phyloP scores from a whole-genome alignment of 2,329 filamentous ascomycete species.

The Aspergillus spinulosporus region DNA sequence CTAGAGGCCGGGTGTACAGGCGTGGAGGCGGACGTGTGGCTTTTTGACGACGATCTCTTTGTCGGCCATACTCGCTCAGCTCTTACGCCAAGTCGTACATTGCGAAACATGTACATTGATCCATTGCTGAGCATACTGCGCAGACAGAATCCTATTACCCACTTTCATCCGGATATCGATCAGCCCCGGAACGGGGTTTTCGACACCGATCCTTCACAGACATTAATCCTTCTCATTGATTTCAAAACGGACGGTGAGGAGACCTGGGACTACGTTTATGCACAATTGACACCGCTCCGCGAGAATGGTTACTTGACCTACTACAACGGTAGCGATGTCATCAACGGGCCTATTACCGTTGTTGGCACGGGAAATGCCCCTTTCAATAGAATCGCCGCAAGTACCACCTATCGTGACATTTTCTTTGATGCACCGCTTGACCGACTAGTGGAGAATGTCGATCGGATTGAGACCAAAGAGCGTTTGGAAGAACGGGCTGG shows the following conservation, averaged over 20 bases:
- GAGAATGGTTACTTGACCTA: conserved; percentile 53
- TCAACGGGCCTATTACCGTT: conserved; percentile 52
- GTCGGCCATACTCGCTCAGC: conserved; percentile 55
- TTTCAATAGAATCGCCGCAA: conserved; percentile 49
- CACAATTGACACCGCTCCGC: conserved; percentile 50
- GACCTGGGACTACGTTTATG: conserved; percentile 40
- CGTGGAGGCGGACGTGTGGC: conserved; percentile 61
- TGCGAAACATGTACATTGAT: conserved; percentile 55
- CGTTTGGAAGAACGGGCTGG: conserved; percentile 13
- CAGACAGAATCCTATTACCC: conserved; percentile 48
- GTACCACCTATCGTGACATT: conserved; percentile 53
- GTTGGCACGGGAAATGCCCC: conserved; percentile 57
- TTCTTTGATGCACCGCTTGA: conserved; percentile 58
- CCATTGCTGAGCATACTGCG: conserved; percentile 54
- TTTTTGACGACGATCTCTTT: conserved; percentile 54
- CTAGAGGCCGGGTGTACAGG: conserved; percentile 56
- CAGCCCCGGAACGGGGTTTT: conserved; percentile 51
- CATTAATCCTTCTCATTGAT: conserved; percentile 56
- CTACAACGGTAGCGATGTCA: conserved; percentile 47
- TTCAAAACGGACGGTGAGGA: conserved; percentile 46
- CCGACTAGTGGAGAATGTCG: conserved; percentile 31
- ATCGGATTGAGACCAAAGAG: not conserved
- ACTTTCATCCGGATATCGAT: conserved; percentile 35
- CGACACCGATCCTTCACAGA: conserved; percentile 50
- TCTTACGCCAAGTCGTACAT: conserved; percentile 49